These are phyloP conservation scores for Ophiostoma populinum DNA, from an alignment of 2,329 filamentous ascomycete genomes.

Conservation along the genomic window DNA sequence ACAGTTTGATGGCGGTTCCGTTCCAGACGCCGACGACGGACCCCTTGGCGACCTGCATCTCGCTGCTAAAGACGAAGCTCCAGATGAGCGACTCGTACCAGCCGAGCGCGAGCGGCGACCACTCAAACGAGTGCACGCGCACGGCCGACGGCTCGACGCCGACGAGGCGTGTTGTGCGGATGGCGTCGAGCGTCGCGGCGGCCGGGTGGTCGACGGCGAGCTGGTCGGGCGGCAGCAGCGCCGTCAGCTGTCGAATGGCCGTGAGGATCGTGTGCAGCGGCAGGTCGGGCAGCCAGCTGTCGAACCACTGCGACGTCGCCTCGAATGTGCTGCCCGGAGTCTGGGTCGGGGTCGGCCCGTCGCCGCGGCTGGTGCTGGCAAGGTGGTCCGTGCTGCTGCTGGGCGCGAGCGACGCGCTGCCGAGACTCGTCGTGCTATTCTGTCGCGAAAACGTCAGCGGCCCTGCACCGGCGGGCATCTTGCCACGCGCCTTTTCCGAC, in stretches of 20 bases:
- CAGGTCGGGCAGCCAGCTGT: constrained; percentile 82
- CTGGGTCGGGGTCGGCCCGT: too few relatives aligned
- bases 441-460: constrained; percentile 64
- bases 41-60: constrained; percentile 74
- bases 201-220: constrained; percentile 16
- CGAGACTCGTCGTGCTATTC: constrained; percentile 72
- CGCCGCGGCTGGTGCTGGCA: neutral
- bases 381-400: constrained; percentile 3
- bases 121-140: constrained; percentile 77
- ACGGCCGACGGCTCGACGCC: constrained; percentile 60
- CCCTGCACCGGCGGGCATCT: constrained; percentile 67
- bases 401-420: constrained; percentile 32
- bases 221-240: constrained; percentile 35
- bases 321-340: constrained; percentile 35
- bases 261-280: constrained; percentile 75
- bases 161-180: constrained; percentile 44
- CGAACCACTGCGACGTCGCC: constrained; percentile 72
- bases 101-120: constrained; percentile 74
- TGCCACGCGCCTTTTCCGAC: constrained; percentile 93
- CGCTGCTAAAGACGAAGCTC: constrained; percentile 80
- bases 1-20: constrained; percentile 72
- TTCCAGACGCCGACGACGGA: constrained; percentile 90
- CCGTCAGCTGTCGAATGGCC: constrained; percentile 49
- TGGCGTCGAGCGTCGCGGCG: constrained; percentile 24
- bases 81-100: constrained; percentile 95